Base-by-base conservation (phyloP, 2,329 filamentous ascomycete genomes). In the Trichoderma atroviride region DNA sequence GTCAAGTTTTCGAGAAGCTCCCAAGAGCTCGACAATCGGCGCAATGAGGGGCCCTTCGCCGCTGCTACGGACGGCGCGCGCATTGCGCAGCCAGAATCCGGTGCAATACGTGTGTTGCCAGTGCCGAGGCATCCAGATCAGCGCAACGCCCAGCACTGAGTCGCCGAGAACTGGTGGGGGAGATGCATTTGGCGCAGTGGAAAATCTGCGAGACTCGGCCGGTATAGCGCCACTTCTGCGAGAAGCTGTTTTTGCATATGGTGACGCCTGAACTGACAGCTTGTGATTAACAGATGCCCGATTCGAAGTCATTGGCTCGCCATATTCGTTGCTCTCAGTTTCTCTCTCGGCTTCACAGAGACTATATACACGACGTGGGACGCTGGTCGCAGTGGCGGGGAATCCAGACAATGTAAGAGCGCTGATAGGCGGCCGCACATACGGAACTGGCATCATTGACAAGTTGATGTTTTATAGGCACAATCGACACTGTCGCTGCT, bases 281-380 rank as follows among this genome's bases (percentile, higher is more conserved):
- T 40, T 27, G 10, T 9, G 29, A n/a, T 24, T n/a, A 11, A 9
- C 74, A 97, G 96, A 98, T 87, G 96, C 96, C 67, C 90, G 90
- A 69, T 99, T 99, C 80, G 93, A 98, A 81, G 93, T 98, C 59
- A 84, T 99, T 73, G 96, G 96, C 71, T 88, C 92, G 29, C 94
- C 95, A 1, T 96, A 96, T 81, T 98, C 96, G 68, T 89, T 99
- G 72, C 90, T 99, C 74, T 97, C 95, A 27, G 94, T 97, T 73
- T 93, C 91, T 9, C 88, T 99, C 64, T 96, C 96, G 43, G 92
- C 96, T 53, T 98, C 95, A 37, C 95, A 98, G 80, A 91, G 92
- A 75, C 89, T 99, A 61, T 97, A 96, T 81, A 97, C 96, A 27
- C 88, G 95, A 74, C 89, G 94, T 75, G 96, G 96, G 66, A 97